Percentiles rank a stretch among this genome's conserved stretches.
Conservation (phyloP, 441 rosid genomes). For the Gossypium armourianum region DNA sequence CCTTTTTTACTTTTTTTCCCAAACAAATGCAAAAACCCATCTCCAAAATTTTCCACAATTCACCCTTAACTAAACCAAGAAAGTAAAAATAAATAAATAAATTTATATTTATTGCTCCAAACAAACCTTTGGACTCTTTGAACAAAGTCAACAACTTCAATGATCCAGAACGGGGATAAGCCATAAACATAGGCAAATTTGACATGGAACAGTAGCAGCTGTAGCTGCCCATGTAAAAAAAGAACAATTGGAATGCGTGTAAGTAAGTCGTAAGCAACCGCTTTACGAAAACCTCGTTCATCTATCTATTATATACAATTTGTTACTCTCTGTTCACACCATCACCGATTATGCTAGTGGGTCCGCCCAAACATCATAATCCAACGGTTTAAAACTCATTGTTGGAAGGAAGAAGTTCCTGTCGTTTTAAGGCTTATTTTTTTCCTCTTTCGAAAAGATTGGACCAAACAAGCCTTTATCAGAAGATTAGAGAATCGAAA, state of each 20-base stretch:
- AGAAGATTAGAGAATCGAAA: neutral
- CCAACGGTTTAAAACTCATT: neutral
- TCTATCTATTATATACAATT: neutral
- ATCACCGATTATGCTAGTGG: neutral
- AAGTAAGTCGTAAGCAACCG: neutral
- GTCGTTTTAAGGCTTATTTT: neutral
- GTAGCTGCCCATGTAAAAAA: too few species aligned
- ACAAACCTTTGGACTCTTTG: neutral
- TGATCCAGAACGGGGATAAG: neutral
- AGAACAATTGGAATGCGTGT: neutral
- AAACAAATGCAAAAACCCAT: neutral
- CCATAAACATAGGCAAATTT: neutral
- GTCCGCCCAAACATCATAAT: neutral
- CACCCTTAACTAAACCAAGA: too few species aligned
- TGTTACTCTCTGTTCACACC: neutral
- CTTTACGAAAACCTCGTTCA: neutral
- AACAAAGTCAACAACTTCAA: neutral
- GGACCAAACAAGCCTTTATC: slow-evolving; percentile 58
- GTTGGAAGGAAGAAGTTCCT: neutral
- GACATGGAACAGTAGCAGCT: neutral
- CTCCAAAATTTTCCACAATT: neutral
- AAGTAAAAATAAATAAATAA: too few species aligned
- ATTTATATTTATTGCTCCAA: neutral
- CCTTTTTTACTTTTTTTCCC: neutral
- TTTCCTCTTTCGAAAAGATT: slow-evolving; percentile 19